Evolutionary conservation across 257 asterid genomes (phyloP).

Genomic region (Sherardia arvensis): DNA sequence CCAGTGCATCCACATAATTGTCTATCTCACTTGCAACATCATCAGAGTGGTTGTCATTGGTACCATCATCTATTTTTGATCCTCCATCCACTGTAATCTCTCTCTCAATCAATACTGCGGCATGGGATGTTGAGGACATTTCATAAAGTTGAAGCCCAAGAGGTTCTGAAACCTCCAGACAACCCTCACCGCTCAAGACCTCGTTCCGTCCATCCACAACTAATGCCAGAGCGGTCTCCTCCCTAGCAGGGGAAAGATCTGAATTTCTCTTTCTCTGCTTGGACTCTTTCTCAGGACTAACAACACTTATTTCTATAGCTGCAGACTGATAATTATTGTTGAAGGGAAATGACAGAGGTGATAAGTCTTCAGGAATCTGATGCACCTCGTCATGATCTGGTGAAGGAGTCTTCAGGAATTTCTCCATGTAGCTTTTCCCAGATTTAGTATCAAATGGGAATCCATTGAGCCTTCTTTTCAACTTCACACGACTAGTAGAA

Average conservation of each 20-base stretch:
- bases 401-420: constrained; percentile 47
- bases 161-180: constrained; percentile 26
- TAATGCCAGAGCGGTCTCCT: constrained; percentile 21
- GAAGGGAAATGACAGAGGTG: constrained; percentile 28
- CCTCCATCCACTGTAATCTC: constrained; percentile 39
- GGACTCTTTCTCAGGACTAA: constrained; percentile 35
- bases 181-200: constrained; percentile 21
- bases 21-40: constrained; percentile 67
- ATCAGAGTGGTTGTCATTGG: constrained; percentile 48
- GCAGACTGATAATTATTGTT: constrained; percentile 30
- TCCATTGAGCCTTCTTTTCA: constrained; percentile 76
- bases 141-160: constrained; percentile 25
- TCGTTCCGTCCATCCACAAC: constrained; percentile 23
- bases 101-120: constrained; percentile 30
- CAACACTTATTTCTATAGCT: constrained; percentile 30
- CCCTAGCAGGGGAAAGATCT: constrained; percentile 30
- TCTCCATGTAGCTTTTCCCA: constrained; percentile 85
- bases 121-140: constrained; percentile 21
- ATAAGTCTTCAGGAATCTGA: constrained; percentile 35
- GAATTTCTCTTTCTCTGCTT: constrained; percentile 29
- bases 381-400: constrained; percentile 59
- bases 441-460: constrained; percentile 60
- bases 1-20: constrained; percentile 68
- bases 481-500: constrained; percentile 51
- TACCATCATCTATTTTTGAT: constrained; percentile 29